These are phyloP conservation scores for Galium porrigens DNA, from an alignment of 305 asterid species.

Conservation along the genomic window DNA sequence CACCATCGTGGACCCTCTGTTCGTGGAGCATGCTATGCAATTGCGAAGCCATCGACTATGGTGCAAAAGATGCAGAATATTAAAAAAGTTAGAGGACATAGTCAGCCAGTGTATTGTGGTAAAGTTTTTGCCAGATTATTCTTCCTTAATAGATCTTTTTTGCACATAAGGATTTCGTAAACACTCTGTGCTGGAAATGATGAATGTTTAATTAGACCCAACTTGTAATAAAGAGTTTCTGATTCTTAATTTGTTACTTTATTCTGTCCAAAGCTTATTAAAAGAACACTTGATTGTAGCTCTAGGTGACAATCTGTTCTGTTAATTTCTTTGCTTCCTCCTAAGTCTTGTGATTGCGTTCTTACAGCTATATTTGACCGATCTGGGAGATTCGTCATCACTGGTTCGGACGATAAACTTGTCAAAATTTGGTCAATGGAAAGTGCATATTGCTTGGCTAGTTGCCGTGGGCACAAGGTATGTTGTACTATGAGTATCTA, in stretches of 20 bases:
- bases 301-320: background rate
- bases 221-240: no score
- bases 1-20: constrained; percentile 92
- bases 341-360: constrained; percentile 14
- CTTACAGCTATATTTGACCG: constrained; percentile 87
- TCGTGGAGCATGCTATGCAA: constrained; percentile 82
- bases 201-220: no score
- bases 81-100: constrained; percentile 79
- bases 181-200: background rate
- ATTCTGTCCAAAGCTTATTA: background rate
- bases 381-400: constrained; percentile 82
- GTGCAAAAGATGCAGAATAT: constrained; percentile 89
- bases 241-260: no score
- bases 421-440: constrained; percentile 98
- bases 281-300: background rate
- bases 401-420: constrained; percentile 97
- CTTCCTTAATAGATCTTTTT: constrained; percentile 6
- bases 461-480: constrained; percentile 95
- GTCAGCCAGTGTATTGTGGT: constrained; percentile 99
- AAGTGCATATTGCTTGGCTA: constrained; percentile 88
- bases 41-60: constrained; percentile 93
- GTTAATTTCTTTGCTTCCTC: background rate
- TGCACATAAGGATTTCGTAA: constrained; percentile 1
- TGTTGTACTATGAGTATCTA: constrained; percentile 4
- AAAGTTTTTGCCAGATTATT: constrained; percentile 15